Base-by-base conservation (phyloP, 2,329 filamentous ascomycete genomes). In the Rutstroemia sp. region DNA sequence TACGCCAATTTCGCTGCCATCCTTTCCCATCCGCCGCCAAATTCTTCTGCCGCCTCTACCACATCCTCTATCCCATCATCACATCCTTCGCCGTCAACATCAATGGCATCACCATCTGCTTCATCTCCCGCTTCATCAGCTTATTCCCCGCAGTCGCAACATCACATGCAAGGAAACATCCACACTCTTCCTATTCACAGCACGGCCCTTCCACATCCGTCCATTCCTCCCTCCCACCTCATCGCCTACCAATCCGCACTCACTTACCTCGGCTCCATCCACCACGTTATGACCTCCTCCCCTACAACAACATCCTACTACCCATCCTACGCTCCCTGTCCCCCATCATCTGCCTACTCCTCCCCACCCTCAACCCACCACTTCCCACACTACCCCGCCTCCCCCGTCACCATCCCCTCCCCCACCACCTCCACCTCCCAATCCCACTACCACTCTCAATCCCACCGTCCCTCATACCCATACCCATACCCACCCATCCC, bases 221-320 rank as follows among this genome's bases (percentile, higher is more conserved):
- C 53, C 9, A 56, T 56, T 9, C 52, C 52, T 16, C 39, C 53
- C 19, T 44, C 53, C 16, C 46, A 56, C 8, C 39, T 56, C 16
- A 19, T 19, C 30, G 47, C 53, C 7, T 56, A 56, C 38, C 36
- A 19, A 5, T 17, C 48, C 40, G 44, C 53, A 2, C 53, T 56
- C 30, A 42, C 47, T 19, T 56, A 51, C 27, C 46, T 56, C 38
- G 48, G 46, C 16, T 17, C 23, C 52, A 49, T 54, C 45, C 52
- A 54, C 23, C 45, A 40, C 34, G 25, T 38, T n/a, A 54, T 54
- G 16, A 48, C 46, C 9, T 16, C 27, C 30, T 19, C 27, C 12
- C 14, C 46, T 8, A 21, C 46, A 17, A n/a, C 27, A 30, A 30
- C 27, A 30, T 30, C 27, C 10, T 10, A 30, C 27, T 30, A 30